phyloP scores from a whole-genome alignment of 495 filamentous ascomycete genomes.

The Penicillium riverlandense region DNA sequence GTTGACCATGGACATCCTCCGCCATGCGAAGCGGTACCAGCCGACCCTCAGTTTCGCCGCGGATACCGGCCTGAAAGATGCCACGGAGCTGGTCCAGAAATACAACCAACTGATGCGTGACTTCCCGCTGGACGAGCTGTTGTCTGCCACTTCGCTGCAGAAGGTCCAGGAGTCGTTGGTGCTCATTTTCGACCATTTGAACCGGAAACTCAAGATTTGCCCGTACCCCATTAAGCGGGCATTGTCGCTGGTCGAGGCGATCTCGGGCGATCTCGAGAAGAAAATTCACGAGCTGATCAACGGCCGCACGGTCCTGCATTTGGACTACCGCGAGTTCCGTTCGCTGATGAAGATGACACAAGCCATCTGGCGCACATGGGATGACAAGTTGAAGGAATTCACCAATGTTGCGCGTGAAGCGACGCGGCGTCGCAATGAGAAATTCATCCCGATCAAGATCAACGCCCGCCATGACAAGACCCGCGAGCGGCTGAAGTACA shows the following conservation, averaged over 20 bases:
- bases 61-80: constrained; percentile 92
- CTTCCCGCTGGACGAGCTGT: constrained; percentile 89
- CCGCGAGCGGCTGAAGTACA: constrained; percentile 84
- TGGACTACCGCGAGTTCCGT: constrained; percentile 86
- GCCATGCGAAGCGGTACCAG: constrained; percentile 92
- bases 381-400: constrained; percentile 93
- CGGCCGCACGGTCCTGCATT: constrained; percentile 80
- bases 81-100: constrained; percentile 89
- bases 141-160: constrained; percentile 81
- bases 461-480: constrained; percentile 73
- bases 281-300: constrained; percentile 79
- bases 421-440: constrained; percentile 82
- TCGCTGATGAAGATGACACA: constrained; percentile 75
- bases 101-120: constrained; percentile 98
- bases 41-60: constrained; percentile 92
- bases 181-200: constrained; percentile 85
- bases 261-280: constrained; percentile 84
- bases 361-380: constrained; percentile 84
- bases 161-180: constrained; percentile 87
- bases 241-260: constrained; percentile 93
- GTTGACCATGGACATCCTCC: constrained; percentile 88
- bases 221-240: constrained; percentile 90
- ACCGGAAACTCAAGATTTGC: constrained; percentile 92
- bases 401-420: constrained; percentile 94
- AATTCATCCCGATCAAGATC: constrained; percentile 98